phyloP scores from a whole-genome alignment of 805 yeast species.

The Ogataea trehalophila region DNA sequence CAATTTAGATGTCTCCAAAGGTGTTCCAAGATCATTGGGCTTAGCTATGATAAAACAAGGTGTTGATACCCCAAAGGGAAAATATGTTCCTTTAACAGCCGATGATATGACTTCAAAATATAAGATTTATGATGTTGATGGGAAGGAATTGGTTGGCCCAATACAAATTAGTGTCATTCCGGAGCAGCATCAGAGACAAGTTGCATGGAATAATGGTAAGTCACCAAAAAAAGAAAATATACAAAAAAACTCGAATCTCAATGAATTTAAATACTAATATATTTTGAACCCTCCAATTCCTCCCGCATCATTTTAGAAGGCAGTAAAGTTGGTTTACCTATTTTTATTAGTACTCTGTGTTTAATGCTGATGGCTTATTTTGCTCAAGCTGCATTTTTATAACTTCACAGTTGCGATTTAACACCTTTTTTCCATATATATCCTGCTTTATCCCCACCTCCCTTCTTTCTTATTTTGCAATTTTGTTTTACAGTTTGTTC shows the following conservation, averaged over 20 bases:
- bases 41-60: constrained; percentile 44
- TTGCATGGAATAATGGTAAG: constrained; percentile 22
- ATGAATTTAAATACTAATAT: neutral
- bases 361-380: neutral
- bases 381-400: no score
- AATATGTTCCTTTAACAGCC: constrained; percentile 40
- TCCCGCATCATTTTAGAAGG: neutral
- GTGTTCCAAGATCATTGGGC: constrained; percentile 42
- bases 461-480: no score
- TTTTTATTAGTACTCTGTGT: neutral
- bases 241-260: neutral
- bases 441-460: no score
- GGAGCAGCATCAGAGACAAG: constrained; percentile 17
- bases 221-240: neutral
- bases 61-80: constrained; percentile 43
- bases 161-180: constrained; percentile 24
- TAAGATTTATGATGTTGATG: constrained; percentile 41
- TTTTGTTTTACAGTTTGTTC: no score
- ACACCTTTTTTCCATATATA: no score
- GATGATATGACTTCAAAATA: constrained; percentile 39
- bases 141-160: constrained; percentile 25
- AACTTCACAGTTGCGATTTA: no score
- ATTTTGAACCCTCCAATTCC: no score
- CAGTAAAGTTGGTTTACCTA: neutral
- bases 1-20: constrained; percentile 37